Evolutionary conservation across 495 filamentous ascomycete genomes (phyloP).

Genomic region (Trichoderma orchidacearum): DNA sequence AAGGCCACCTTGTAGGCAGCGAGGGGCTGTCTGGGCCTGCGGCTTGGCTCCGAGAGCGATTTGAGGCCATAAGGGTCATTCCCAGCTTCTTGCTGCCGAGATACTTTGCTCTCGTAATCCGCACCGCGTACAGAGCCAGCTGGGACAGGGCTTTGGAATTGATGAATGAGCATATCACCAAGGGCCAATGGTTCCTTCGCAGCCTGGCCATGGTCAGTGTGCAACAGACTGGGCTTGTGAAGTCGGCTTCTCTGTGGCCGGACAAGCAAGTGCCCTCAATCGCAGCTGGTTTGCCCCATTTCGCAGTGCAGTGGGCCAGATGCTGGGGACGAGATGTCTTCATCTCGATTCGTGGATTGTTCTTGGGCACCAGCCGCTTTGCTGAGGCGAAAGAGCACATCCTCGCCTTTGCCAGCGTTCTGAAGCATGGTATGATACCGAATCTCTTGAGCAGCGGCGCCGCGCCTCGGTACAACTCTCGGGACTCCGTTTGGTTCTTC

Average conservation of each 20-base stretch:
- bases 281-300: conserved; percentile 91
- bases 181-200: conserved; percentile 75
- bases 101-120: conserved; percentile 82
- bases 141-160: conserved; percentile 65
- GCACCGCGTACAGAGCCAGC: conserved; percentile 74
- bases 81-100: conserved; percentile 84
- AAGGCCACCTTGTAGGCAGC: conserved; percentile 46
- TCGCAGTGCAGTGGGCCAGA: conserved; percentile 83
- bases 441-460: conserved; percentile 81
- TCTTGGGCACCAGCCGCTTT: conserved; percentile 76
- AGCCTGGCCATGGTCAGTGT: conserved; percentile 78
- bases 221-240: conserved; percentile 78
- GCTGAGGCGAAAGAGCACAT: conserved; percentile 88
- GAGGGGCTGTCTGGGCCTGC: conserved; percentile 47
- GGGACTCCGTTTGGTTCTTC: conserved; percentile 97
- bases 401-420: conserved; percentile 83
- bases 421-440: conserved; percentile 98
- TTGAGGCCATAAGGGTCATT: conserved; percentile 66
- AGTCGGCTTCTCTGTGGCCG: conserved; percentile 82
- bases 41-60: conserved; percentile 69
- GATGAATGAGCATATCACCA: conserved; percentile 59
- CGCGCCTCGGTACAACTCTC: conserved; percentile 87
- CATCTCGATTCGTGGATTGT: conserved; percentile 84
- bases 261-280: conserved; percentile 70
- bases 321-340: conserved; percentile 98